phyloP scores from a whole-genome alignment of 2,329 filamentous ascomycete species.

The Chaetomium olivaceum region DNA sequence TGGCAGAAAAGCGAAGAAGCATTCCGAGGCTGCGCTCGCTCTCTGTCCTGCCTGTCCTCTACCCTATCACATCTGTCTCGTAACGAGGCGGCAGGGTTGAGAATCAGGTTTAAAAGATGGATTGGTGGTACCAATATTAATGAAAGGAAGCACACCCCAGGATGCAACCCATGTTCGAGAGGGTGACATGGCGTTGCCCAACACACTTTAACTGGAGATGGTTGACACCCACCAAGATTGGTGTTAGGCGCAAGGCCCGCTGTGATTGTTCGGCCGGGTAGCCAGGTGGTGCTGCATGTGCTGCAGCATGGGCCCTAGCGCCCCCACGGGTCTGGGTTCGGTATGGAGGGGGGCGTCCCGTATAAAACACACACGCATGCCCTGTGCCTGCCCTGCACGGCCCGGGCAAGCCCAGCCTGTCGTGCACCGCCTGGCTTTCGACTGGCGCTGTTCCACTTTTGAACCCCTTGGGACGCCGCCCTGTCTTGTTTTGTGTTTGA shows the following conservation, averaged over 20 bases:
- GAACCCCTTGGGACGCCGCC: constrained; percentile 3
- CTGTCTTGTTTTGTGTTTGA: constrained; percentile 4
- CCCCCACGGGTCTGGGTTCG: constrained; percentile 22
- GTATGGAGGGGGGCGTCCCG: constrained; percentile 12
- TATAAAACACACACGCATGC: constrained; percentile 10
- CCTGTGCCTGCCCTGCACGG: constrained; percentile 19
- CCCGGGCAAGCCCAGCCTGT: constrained; percentile 21
- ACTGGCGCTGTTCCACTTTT: constrained; percentile 12
- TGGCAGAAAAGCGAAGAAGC: constrained; percentile 3
- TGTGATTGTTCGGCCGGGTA: constrained; percentile 26
- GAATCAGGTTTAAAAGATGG: constrained; percentile 22
- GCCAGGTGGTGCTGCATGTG: constrained; percentile 20
- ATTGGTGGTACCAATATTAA: constrained; percentile 15
- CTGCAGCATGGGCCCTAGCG: constrained; percentile 20
- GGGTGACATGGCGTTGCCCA: constrained; percentile 29
- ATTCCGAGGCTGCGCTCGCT: background rate
- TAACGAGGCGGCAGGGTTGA: constrained; percentile 7
- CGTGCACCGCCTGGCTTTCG: constrained; percentile 14
- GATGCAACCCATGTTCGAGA: constrained; percentile 22
- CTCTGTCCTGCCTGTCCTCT: background rate
- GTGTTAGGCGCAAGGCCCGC: background rate
- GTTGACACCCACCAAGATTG: constrained; percentile 8
- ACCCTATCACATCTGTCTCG: constrained; percentile 4
- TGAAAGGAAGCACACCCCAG: constrained; percentile 25
- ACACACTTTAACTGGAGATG: constrained; percentile 16